Base-by-base conservation (phyloP, 2,329 filamentous ascomycete genomes). In the Trichoderma citrinoviride region DNA sequence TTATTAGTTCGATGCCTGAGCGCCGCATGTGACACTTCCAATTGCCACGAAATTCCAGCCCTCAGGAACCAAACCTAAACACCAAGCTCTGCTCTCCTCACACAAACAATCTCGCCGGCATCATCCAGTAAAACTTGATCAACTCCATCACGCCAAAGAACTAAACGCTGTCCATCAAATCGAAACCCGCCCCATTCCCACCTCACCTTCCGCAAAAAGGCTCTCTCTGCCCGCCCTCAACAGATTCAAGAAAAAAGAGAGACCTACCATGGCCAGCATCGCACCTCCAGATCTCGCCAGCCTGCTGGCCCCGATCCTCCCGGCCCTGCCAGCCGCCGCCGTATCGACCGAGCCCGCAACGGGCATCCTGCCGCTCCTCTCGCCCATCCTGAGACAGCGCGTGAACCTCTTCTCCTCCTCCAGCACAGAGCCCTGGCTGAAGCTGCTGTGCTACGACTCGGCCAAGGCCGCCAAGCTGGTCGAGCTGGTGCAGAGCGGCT, bases 351-450 rank as follows among this genome's bases (percentile, higher is more conserved):
- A 84, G 65, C 86, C 87, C 1, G 81, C 87, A 14, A 77, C 81
- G 33, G 81, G 80, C 19, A 77, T 89, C 52, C 77, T 89, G 5
- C 85, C 85, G 27, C 79, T 86, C 21, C 82, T 90, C 62, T 86
- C 87, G 2, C 87, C 87, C 27, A 89, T 90, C 65, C 80, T 90
- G 40, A 83, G 87, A 49, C 87, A 90, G 72, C 81, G 87, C 65
- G 85, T 90, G 46, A 85, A 88, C 69, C 80, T 92, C 61, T 80
- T 94, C 65, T 85, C 88, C 1, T 78, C 82, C 0, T 77, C 82
- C 55, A 83, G 80, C 72, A 77, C 77, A n/a, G 86, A 89, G 41
- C 86, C 89, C 60, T 94, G 91, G 90, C 83, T 94, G 17, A 82
- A 86, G 0, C 81, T 93, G 37, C 81, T 94, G 25, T 89, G 86